Evolutionary conservation across 2,329 filamentous ascomycete genomes (phyloP), one percentile per base, ranked within the genome.

Genomic region (Cladosporium sp.): DNA sequence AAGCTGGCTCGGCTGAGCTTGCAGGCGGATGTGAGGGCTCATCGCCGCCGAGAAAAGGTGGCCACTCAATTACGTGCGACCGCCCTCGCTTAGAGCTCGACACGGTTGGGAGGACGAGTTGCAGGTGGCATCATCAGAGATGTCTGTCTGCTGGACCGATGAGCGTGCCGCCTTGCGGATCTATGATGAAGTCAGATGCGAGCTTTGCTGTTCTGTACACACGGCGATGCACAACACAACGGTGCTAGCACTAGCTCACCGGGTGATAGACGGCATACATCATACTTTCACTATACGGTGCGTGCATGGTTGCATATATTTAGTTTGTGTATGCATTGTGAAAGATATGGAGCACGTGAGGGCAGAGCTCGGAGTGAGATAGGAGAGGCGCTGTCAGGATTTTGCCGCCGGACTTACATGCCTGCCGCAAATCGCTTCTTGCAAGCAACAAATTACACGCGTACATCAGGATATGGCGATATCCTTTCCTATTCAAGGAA

Each of bases 1-100:
- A 26, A 11, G 52, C 16, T 55, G 52, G 52, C 52, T 55, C 29
- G 52, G 33, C 50, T 26, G 49, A 50, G 60, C 33, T 44, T 28
- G 33, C 50, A 63, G 50, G 50, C 33, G 49, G 60, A 63, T 40
- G 60, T 46, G 50, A 63, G 58, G 49, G 31, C 33, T 33, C 60
- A 29, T 61, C 58, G 26, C 58, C 23, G 35, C 56, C 26, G 56
- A 29, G 37, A 31, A 55, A 55, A 55, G 52, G 52, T 55, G 31
- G 52, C 52, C 52, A 55, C 52, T 31, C 26, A 55, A 23, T 18
- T 46, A 46, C 40, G 40, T 8, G 40, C 40, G 40, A 46, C 14
- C 18, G 21, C 33, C 16, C 52, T 59, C 56, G 56, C 35, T 59
- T 59, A 59, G n/a, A 59, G 23, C 35, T 46, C 37, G 56, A 59